phyloP scores from a whole-genome alignment of 2,329 filamentous ascomycete genomes.

The Penicillium sp. region DNA sequence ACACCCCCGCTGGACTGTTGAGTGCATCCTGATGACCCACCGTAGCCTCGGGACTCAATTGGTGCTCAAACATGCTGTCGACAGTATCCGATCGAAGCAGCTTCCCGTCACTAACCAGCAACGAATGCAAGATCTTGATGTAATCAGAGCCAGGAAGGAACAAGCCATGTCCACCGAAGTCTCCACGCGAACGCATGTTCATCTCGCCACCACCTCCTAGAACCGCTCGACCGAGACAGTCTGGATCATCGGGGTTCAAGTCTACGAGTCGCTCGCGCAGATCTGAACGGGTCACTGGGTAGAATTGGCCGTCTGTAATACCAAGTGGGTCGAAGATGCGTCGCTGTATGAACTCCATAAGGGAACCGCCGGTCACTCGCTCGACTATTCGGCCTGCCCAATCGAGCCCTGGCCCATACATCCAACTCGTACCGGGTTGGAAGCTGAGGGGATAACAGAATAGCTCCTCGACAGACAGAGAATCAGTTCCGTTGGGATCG shows the following conservation, averaged over 20 bases:
- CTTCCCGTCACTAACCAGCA: conserved; percentile 34
- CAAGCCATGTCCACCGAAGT: conserved; percentile 51
- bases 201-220: conserved; percentile 37
- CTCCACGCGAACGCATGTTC: conserved; percentile 30
- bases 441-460: conserved; percentile 51
- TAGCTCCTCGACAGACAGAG: conserved; percentile 44
- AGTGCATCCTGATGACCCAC: conserved; percentile 32
- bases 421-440: conserved; percentile 56
- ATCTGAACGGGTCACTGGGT: conserved; percentile 40
- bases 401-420: conserved; percentile 54
- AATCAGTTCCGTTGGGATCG: conserved; percentile 11
- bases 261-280: conserved; percentile 41
- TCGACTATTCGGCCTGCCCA: conserved; percentile 58
- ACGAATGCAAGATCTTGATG: conserved; percentile 32
- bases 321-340: conserved; percentile 51
- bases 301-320: conserved; percentile 44
- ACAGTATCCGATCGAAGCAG: conserved; percentile 30
- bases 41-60: conserved; percentile 29
- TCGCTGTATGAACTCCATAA: conserved; percentile 49
- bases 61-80: conserved; percentile 32
- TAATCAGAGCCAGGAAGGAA: conserved; percentile 36
- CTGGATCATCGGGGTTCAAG: conserved; percentile 42
- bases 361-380: conserved; percentile 44
- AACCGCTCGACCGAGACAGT: conserved; percentile 38
- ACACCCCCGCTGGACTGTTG: conserved; percentile 33